These are phyloP conservation scores for Pseudopyricularia cyperi DNA, from an alignment of 2,329 filamentous ascomycete species.

Conservation along the genomic window DNA sequence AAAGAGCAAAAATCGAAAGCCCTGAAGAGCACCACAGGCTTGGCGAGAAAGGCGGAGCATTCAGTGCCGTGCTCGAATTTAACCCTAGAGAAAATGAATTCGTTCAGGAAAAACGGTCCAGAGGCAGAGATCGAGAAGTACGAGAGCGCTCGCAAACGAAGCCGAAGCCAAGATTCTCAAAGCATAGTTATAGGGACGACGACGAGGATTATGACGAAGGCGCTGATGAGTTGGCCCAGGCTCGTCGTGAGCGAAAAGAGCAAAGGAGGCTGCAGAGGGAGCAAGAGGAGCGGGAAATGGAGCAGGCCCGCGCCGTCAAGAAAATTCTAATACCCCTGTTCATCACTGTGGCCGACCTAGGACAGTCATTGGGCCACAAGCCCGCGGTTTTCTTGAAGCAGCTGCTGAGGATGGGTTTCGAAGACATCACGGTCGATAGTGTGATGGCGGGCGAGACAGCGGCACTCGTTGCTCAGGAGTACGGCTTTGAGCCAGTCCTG, in stretches of 20 bases:
- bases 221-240: conserved; percentile 20
- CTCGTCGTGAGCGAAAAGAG: conserved; percentile 25
- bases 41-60: background rate
- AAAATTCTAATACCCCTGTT: conserved; percentile 75
- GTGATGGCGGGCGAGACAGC: conserved; percentile 86
- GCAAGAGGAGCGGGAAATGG: conserved; percentile 19
- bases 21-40: background rate
- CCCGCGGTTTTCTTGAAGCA: conserved; percentile 59
- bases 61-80: background rate
- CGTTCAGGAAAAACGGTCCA: background rate
- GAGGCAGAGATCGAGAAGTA: background rate
- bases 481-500: conserved; percentile 76
- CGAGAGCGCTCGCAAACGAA: conserved; percentile 1
- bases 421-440: conserved; percentile 69
- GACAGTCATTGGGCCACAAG: conserved; percentile 59
- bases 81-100: background rate
- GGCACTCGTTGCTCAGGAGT: conserved; percentile 80
- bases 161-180: background rate
- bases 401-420: conserved; percentile 78
- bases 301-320: conserved; percentile 30
- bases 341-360: conserved; percentile 77
- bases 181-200: conserved; percentile 10
- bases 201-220: conserved; percentile 28
- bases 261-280: conserved; percentile 27
- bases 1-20: background rate